These are phyloP conservation scores for Kwoniella sp. DNA, from an alignment of 768 basidiomycete species.

Conservation along the genomic window DNA sequence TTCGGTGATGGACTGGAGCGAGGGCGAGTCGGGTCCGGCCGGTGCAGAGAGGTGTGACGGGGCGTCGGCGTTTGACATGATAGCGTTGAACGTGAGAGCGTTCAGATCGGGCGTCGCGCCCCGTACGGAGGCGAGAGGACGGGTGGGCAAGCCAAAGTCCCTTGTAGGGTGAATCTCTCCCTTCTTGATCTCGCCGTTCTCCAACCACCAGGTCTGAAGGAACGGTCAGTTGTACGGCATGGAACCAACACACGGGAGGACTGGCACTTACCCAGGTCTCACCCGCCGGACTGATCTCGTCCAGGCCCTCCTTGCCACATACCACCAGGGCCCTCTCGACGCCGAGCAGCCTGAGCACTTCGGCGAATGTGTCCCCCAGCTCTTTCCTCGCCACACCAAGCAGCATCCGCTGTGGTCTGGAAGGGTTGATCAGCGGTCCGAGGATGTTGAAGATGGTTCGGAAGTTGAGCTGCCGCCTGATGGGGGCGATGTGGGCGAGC, in stretches of 20 bases:
- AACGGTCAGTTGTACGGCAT: background rate
- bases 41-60: constrained; percentile 41
- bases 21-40: constrained; percentile 36
- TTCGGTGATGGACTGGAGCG: constrained; percentile 64
- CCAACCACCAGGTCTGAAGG: constrained; percentile 62
- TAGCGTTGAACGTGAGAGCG: constrained; percentile 63
- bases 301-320: constrained; percentile 82
- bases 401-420: constrained; percentile 78
- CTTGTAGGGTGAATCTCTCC: constrained; percentile 60
- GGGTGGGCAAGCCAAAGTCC: constrained; percentile 70
- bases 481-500: constrained; percentile 73
- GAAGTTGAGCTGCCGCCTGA: constrained; percentile 81
- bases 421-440: constrained; percentile 90
- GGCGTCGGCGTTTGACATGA: constrained; percentile 57
- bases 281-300: constrained; percentile 94
- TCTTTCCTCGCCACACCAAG: constrained; percentile 79
- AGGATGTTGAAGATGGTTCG: constrained; percentile 95
- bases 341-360: constrained; percentile 66
- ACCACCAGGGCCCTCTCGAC: constrained; percentile 85
- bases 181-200: constrained; percentile 60
- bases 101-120: constrained; percentile 77
- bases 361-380: constrained; percentile 76
- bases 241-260: background rate
- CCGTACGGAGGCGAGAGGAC: constrained; percentile 66
- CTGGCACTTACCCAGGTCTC: constrained; percentile 65